phyloP scores from a whole-genome alignment of 2,329 filamentous ascomycete genomes.

The Phyllosticta citriasiana region DNA sequence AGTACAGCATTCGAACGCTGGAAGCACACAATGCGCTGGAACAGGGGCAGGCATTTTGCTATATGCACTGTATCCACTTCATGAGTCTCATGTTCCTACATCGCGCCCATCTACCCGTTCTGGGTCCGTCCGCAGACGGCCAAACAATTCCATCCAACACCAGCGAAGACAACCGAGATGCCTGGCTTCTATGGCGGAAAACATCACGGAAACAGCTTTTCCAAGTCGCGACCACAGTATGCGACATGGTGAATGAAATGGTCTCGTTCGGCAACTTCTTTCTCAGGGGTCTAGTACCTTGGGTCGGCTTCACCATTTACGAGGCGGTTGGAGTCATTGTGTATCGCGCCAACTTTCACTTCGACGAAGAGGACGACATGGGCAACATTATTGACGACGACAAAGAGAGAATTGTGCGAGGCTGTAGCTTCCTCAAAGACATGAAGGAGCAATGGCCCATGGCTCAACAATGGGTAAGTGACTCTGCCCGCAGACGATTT shows the following conservation, averaged over 20 bases:
- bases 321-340: constrained; percentile 32
- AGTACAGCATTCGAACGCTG: constrained; percentile 28
- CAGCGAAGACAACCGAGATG: constrained; percentile 13
- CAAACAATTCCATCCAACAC: background rate
- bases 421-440: constrained; percentile 29
- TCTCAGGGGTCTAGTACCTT: constrained; percentile 29
- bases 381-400: constrained; percentile 23
- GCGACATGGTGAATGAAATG: constrained; percentile 33
- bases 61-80: constrained; percentile 34
- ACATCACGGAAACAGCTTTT: constrained; percentile 27
- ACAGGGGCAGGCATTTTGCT: constrained; percentile 31
- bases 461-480: constrained; percentile 29
- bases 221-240: constrained; percentile 26
- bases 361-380: constrained; percentile 23
- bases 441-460: constrained; percentile 34
- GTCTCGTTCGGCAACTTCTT: constrained; percentile 31
- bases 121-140: constrained; percentile 22
- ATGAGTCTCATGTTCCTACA: constrained; percentile 34
- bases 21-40: constrained; percentile 33
- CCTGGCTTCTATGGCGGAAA: constrained; percentile 28
- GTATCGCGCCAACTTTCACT: constrained; percentile 30
- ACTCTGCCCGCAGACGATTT: background rate
- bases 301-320: constrained; percentile 34
- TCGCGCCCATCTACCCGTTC: constrained; percentile 29
- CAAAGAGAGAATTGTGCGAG: constrained; percentile 24